Evolutionary conservation across 495 filamentous ascomycete species (phyloP), one percentile per base, ranked within the genome.

Genomic region (Aspergillus carlsbadensis): DNA sequence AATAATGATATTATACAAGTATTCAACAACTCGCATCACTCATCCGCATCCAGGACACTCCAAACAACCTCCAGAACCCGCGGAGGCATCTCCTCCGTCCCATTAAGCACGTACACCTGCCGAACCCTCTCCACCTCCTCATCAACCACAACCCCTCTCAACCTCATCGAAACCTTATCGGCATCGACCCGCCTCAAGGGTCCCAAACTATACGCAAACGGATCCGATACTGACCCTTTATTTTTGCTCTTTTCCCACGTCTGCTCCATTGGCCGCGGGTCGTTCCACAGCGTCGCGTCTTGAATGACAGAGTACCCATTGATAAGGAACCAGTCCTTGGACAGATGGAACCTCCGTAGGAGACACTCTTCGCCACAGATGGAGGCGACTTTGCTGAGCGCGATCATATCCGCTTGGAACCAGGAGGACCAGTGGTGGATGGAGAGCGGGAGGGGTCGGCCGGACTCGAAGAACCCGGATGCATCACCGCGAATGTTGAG

Each of bases 341-440:
- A 65, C 47, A 85, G 83, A 13, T 69, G 68, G 70, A 79, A 87
- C 26, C 80, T 73, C 57, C 80, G 81, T 18, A 86, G 69, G 26
- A 84, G 70, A 55, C 81, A 85, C 26, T 65, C 66, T 26, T 81
- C 77, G 18, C 81, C 82, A 60, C 82, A 86, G 10, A 81, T 66
- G 31, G 75, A 71, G 10, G 81, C 68, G 7, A 84, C 72, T 43
- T 77, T 72, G 24, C 72, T 68, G 26, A 78, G 71, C 15, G 73
- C 72, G n/a, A 75, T 68, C 66, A 85, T 75, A 49, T 78, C 70
- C 26, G 75, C 70, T 21, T 80, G 69, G 73, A 81, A 81, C 75
- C 76, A 79, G 1, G 74, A 78, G 45, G 81, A 80, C 76, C 79
- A 85, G 65, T 85, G 81, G 64, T 85, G 83, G 26, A 87, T 71